Evolutionary conservation across 352 stramenopile genomes (phyloP), one percentile per base, ranked within the genome.

Genomic region (Phytopythium cucurbitacearum): DNA sequence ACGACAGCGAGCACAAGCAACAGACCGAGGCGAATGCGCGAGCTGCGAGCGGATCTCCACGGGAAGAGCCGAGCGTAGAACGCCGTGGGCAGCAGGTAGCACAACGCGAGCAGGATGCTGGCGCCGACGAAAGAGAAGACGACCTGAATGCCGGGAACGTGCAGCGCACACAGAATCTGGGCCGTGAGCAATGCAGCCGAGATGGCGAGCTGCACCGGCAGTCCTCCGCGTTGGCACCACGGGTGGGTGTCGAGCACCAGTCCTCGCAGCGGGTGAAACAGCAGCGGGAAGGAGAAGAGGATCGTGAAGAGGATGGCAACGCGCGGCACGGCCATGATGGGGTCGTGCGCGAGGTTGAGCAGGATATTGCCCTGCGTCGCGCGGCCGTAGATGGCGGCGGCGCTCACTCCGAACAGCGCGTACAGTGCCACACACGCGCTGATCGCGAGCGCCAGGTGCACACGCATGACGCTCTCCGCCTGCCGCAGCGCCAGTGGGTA

Each of bases 41-140:
- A 57, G 4, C 56, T 53, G 8, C 53, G 56, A 12, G 54, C 71
- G 11, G 46, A 63, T 10, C 63, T 66, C 73, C 78, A 87, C 11
- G 73, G 65, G 13, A 58, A 63, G 15, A 91, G 62, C 34, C 58
- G 65, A 11, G 65, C 55, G 60, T 82, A 89, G 60, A 83, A 89
- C 3, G 85, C 58, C 33, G 71, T 56, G 3, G 80, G 80, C 53
- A 91, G 76, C 13, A 86, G 41, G 64, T 91, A 91, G 59, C 80
- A 91, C 0, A 91, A 62, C 55, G 88, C 68, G 44, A 87, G 53
- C 45, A 91, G 55, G 48, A 86, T 86, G 54, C 76, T 89, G 32
- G 80, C 79, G 3, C 80, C 80, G 3, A 89, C 79, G 50, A 91
- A 86, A 1, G 77, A 91, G 56, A 91, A 91, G 5, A 88, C 79